Percentiles rank a stretch among this genome's conserved stretches.
phyloP scores from a whole-genome alignment of 2,329 filamentous ascomycete genomes.

The Xylaria sp. region DNA sequence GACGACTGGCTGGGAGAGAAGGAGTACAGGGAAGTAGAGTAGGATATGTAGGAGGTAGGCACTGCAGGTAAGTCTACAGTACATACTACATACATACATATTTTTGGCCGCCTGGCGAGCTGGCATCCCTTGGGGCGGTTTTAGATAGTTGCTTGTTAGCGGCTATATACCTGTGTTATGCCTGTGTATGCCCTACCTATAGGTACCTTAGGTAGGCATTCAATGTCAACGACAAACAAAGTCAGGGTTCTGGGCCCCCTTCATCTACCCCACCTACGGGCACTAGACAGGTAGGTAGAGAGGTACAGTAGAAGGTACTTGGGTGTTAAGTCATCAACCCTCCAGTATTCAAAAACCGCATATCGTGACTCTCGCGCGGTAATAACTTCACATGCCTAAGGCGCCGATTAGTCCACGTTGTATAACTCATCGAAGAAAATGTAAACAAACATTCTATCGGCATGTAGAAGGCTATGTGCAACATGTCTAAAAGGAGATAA shows the following conservation, averaged over 20 bases:
- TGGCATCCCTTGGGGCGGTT: background rate
- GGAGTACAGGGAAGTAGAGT: too few relatives aligned
- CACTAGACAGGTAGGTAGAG: background rate
- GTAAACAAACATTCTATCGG: constrained; percentile 9
- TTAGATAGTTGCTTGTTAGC: background rate
- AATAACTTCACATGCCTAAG: constrained; percentile 10
- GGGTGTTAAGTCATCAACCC: too few relatives aligned
- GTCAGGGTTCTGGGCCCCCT: background rate
- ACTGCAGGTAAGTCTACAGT: too few relatives aligned
- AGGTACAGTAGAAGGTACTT: too few relatives aligned
- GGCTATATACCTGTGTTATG: too few relatives aligned
- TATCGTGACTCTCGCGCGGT: background rate
- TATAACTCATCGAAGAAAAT: background rate
- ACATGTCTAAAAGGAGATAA: background rate
- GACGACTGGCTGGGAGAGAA: constrained; percentile 21
- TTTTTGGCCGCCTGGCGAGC: constrained; percentile 1
- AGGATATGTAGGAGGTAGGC: too few relatives aligned
- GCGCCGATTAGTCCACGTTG: background rate
- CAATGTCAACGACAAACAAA: background rate
- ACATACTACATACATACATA: too few relatives aligned
- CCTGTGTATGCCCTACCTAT: background rate
- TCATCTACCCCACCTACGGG: constrained; percentile 1
- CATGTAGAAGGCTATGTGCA: background rate
- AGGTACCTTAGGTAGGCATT: too few relatives aligned
- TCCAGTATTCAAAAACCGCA: background rate